Evolutionary conservation across 441 rosid genomes (phyloP), one percentile per base, ranked within the genome.

Genomic region (Corymbia citriodora): DNA sequence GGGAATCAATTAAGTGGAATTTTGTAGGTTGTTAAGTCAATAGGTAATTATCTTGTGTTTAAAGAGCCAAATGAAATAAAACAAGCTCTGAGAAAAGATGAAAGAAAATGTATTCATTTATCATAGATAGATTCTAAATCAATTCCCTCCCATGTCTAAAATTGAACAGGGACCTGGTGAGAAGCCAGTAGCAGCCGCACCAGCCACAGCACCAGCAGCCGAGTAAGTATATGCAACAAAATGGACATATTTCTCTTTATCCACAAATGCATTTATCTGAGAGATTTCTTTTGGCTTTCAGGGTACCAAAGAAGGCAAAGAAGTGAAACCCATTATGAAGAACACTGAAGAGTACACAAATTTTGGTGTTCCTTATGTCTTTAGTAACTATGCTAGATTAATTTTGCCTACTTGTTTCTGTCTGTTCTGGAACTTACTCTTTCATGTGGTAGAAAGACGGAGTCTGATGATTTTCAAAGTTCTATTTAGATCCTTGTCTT

Each of bases 251-350:
- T 9, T 11, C 13, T 9, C 9, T 89, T 52, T 45, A 12, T 23
- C 85, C n/a, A 21, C 50, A 6, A 10, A 86, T 33, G 68, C 23
- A 74, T 33, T 6, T n/a, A 16, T 48, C 2, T 25, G 65, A 87
- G 23, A 82, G 31, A 89, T 14, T 57, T 12, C 15, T 53, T 40
- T 52, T 18, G 21, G 31, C 48, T 33, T 92, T 88, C 93, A 95
- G 98, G 92, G 95, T 57, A 90, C 87, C 94, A 5, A 96, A 96
- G 95, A 96, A 96, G 93, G 93, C 96, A 4, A 95, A 95, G 95
- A 95, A 95, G 94, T 95, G 93, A 95, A 61, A 50, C 21, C 88
- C 4, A 18, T 31, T 3, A 25, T 61, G 49, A 72, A 53, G 88
- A 52, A 15, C 89, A 79, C 86, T 79, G 31, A 79, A 79, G 86